Evolutionary conservation across 495 filamentous ascomycete species (phyloP).

Genomic region (Penicillium maclennaniae): DNA sequence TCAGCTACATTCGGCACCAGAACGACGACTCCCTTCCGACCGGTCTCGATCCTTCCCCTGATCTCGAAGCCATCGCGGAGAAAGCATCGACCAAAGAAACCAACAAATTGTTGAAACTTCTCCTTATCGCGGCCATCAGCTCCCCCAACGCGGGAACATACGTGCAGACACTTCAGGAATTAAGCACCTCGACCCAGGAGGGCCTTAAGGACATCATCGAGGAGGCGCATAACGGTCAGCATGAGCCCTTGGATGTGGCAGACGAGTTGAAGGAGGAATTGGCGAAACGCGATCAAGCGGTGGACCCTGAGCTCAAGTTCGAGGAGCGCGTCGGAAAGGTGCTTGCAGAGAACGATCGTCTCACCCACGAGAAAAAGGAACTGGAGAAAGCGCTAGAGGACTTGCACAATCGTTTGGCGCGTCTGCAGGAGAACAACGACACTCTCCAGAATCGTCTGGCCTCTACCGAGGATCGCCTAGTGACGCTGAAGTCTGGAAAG

Average conservation of each 20-base stretch:
- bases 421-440: slow-evolving; percentile 57
- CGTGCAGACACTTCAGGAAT: slow-evolving; percentile 47
- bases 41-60: slow-evolving; percentile 47
- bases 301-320: slow-evolving; percentile 50
- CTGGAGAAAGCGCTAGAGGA: slow-evolving; percentile 50
- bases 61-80: slow-evolving; percentile 58
- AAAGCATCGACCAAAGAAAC: slow-evolving; percentile 38
- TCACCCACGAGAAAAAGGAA: slow-evolving; percentile 51
- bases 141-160: slow-evolving; percentile 53
- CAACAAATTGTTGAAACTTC: slow-evolving; percentile 59
- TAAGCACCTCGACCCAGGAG: slow-evolving; percentile 45
- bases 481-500: slow-evolving; percentile 42
- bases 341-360: slow-evolving; percentile 45
- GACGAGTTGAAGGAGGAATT: slow-evolving; percentile 37
- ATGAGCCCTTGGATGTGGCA: slow-evolving; percentile 31
- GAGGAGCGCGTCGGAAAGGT: slow-evolving; percentile 54
- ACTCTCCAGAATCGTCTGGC: slow-evolving; percentile 43
- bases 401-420: slow-evolving; percentile 53
- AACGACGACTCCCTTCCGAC: slow-evolving; percentile 46
- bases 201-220: slow-evolving; percentile 49
- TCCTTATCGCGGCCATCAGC: slow-evolving; percentile 59
- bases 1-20: slow-evolving; percentile 61
- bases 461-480: slow-evolving; percentile 45
- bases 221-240: slow-evolving; percentile 42
- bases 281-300: slow-evolving; percentile 30